Percentiles rank a stretch among this genome's conserved stretches.
Evolutionary conservation across 2,329 filamentous ascomycete species (phyloP).

Genomic region (Neopestalotiopsis sp.): DNA sequence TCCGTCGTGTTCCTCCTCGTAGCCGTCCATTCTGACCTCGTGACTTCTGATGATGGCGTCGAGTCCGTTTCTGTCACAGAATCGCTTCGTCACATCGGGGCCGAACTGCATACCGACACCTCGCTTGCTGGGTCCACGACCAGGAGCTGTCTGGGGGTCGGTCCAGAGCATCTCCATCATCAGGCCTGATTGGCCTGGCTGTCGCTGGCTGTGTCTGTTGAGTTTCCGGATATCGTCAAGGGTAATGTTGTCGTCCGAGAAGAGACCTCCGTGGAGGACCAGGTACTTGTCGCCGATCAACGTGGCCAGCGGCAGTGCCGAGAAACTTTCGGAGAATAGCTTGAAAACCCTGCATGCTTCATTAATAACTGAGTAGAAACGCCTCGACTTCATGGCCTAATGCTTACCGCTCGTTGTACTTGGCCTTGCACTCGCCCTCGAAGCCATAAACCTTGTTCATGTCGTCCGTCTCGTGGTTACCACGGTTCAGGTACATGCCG

Average conservation of each 20-base stretch:
- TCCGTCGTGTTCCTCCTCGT: constrained; percentile 95
- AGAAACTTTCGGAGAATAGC: constrained; percentile 97
- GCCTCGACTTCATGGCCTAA: not conserved
- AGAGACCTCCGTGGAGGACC: constrained; percentile 91
- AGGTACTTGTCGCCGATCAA: constrained; percentile 90
- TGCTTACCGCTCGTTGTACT: constrained; percentile 82
- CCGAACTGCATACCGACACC: constrained; percentile 97
- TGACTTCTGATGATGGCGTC: constrained; percentile 96
- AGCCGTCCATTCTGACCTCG: constrained; percentile 99
- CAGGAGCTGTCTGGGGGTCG: constrained; percentile 85
- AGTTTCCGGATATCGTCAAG: constrained; percentile 94
- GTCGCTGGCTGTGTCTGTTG: constrained; percentile 86
- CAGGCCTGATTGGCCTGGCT: constrained; percentile 89
- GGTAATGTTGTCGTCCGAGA: constrained; percentile 92
- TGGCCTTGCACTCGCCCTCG: constrained; percentile 96
- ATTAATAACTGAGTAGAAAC: constrained; percentile 20
- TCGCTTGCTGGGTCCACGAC: constrained; percentile 92
- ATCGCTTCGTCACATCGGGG: constrained; percentile 92
- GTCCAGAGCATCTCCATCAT: constrained; percentile 99
- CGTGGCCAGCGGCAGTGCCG: constrained; percentile 88
- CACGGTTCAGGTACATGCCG: constrained; percentile 92
- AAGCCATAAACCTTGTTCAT: constrained; percentile 99
- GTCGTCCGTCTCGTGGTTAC: constrained; percentile 98
- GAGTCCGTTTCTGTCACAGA: constrained; percentile 95
- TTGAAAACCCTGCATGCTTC: constrained; percentile 74